Evolutionary conservation across 441 rosid species (phyloP).

Genomic region (Macaranga tanarius): DNA sequence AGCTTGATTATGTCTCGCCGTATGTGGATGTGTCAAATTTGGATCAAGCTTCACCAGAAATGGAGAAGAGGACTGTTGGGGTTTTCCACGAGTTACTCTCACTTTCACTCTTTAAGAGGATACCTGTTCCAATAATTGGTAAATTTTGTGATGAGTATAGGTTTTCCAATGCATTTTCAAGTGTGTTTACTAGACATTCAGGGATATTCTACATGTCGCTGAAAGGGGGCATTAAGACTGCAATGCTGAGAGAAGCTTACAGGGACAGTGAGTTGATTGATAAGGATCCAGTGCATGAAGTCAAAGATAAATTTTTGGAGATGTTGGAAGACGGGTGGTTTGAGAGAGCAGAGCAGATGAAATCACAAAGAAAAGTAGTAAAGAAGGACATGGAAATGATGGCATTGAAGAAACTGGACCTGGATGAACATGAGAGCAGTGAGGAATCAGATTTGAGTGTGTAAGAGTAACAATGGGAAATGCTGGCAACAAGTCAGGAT

Average conservation of each 20-base stretch:
- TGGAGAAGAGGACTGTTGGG: slow-evolving; percentile 89
- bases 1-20: slow-evolving; percentile 75
- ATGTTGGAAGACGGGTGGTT: slow-evolving; percentile 67
- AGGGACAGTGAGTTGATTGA: slow-evolving; percentile 51
- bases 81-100: slow-evolving; percentile 80
- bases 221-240: slow-evolving; percentile 83
- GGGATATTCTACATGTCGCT: slow-evolving; percentile 85
- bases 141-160: slow-evolving; percentile 71
- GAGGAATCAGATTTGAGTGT: slow-evolving; percentile 6
- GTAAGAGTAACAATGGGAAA: neutral
- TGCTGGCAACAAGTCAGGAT: neutral
- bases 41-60: slow-evolving; percentile 66
- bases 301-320: slow-evolving; percentile 63
- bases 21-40: slow-evolving; percentile 62
- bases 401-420: slow-evolving; percentile 30
- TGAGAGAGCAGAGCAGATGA: slow-evolving; percentile 50
- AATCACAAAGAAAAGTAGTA: slow-evolving; percentile 38
- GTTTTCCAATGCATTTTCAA: slow-evolving; percentile 75
- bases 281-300: slow-evolving; percentile 64
- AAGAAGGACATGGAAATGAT: slow-evolving; percentile 41
- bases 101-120: slow-evolving; percentile 67
- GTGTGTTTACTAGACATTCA: slow-evolving; percentile 77
- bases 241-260: slow-evolving; percentile 75
- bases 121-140: slow-evolving; percentile 78
- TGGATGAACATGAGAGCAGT: slow-evolving; percentile 21